Percentiles rank a stretch among this genome's conserved stretches.
Conservation (phyloP, 805 yeast genomes). For the Metahyphopichia silvanorum region DNA sequence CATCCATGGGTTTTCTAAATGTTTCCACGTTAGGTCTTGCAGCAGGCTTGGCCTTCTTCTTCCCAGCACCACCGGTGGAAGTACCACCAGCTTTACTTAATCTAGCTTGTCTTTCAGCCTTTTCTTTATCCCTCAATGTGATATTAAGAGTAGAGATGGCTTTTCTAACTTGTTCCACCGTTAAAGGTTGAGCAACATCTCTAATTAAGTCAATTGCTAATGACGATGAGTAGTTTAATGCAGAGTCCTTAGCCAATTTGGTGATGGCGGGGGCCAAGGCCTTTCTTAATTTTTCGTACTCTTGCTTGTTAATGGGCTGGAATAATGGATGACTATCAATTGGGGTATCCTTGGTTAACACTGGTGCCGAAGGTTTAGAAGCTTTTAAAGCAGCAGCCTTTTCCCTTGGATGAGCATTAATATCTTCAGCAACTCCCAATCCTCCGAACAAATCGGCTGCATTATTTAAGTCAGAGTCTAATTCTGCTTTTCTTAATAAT, state of each 20-base stretch:
- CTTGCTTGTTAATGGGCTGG: conserved; percentile 75
- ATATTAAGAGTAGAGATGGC: conserved; percentile 83
- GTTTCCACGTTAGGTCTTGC: conserved; percentile 57
- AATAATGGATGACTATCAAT: conserved; percentile 76
- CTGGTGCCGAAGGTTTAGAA: conserved; percentile 26
- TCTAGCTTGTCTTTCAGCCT: conserved; percentile 86
- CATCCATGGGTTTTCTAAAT: conserved; percentile 63
- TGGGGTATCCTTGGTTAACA: conserved; percentile 59
- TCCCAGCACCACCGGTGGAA: conserved; percentile 89
- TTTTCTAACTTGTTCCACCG: conserved; percentile 79
- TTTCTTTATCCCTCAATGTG: conserved; percentile 77
- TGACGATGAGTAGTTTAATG: conserved; percentile 65
- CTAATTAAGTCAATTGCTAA: conserved; percentile 84
- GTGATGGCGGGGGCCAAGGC: conserved; percentile 19
- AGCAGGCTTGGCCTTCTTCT: conserved; percentile 84
- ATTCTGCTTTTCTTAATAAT: conserved; percentile 73
- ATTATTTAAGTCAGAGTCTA: conserved; percentile 82
- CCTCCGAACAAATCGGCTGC: conserved; percentile 92
- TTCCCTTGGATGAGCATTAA: conserved; percentile 53
- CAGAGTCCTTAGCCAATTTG: conserved; percentile 50
- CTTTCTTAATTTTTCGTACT: conserved; percentile 51
- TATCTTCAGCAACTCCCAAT: conserved; percentile 46
- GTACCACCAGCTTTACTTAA: conserved; percentile 80
- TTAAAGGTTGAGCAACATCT: conserved; percentile 78
- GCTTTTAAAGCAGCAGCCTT: conserved; percentile 45